phyloP scores from a whole-genome alignment of 208 protist species.

The Herpetomonas tarakana region DNA sequence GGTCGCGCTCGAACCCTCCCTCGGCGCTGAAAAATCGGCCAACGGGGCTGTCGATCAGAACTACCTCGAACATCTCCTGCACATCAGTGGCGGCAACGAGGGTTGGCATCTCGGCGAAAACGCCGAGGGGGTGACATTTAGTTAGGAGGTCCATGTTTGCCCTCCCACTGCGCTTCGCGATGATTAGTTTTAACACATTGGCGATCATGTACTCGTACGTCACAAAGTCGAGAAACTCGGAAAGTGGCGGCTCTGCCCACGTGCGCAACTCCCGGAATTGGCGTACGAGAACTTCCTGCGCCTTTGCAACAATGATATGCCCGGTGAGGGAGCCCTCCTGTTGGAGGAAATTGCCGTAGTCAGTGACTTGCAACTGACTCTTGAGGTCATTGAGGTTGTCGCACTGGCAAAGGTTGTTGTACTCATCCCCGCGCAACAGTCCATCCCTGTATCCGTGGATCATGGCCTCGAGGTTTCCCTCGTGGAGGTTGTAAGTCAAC shows the following conservation, averaged over 20 bases:
- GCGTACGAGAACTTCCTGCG: constrained; percentile 94
- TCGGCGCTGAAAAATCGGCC: constrained; percentile 83
- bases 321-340: constrained; percentile 93
- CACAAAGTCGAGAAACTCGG: constrained; percentile 98
- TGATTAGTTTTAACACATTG: constrained; percentile 92
- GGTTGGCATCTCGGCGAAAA: constrained; percentile 94
- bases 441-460: constrained; percentile 90
- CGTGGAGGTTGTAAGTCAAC: constrained; percentile 82
- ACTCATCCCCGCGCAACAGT: constrained; percentile 94
- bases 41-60: constrained; percentile 97
- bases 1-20: constrained; percentile 76
- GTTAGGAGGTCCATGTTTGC: constrained; percentile 90
- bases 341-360: constrained; percentile 98
- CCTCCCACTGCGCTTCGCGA: constrained; percentile 80
- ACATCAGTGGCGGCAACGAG: constrained; percentile 89
- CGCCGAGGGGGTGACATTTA: constrained; percentile 98
- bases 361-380: constrained; percentile 95
- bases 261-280: constrained; percentile 96
- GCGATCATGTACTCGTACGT: constrained; percentile 98
- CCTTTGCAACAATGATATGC: constrained; percentile 88
- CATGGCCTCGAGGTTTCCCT: constrained; percentile 88
- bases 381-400: constrained; percentile 98
- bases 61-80: constrained; percentile 96
- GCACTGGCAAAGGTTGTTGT: constrained; percentile 97
- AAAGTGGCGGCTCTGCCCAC: constrained; percentile 94